phyloP scores from a whole-genome alignment of 2,329 filamentous ascomycete genomes.

The Pseudogymnoascus destructans region DNA sequence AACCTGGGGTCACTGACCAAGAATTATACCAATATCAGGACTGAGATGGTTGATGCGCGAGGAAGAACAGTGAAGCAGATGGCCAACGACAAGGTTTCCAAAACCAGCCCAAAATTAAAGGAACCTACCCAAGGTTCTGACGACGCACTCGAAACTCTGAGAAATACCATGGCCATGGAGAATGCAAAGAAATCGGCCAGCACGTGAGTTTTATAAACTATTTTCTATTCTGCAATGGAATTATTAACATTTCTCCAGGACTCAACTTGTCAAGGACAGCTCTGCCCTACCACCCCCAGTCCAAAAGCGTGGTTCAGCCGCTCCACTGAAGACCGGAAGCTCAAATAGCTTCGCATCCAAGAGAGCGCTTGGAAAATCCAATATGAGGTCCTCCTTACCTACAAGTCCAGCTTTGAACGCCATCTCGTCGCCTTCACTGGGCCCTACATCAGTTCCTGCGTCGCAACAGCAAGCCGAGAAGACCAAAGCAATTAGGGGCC shows the following conservation, averaged over 20 bases:
- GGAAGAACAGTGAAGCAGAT: not conserved
- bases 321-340: not conserved
- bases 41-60: not conserved
- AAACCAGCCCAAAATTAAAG: constrained; percentile 20
- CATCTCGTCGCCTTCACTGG: constrained; percentile 40
- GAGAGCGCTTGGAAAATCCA: constrained; percentile 16
- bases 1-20: constrained; percentile 12
- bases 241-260: constrained; percentile 25
- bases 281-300: constrained; percentile 16
- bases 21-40: not conserved
- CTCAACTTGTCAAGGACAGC: constrained; percentile 28
- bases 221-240: constrained; percentile 10
- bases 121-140: constrained; percentile 32
- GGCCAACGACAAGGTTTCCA: not conserved
- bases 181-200: constrained; percentile 35
- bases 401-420: constrained; percentile 43
- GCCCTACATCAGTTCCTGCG: constrained; percentile 36
- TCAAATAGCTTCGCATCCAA: constrained; percentile 11
- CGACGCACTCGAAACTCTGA: constrained; percentile 38
- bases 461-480: constrained; percentile 40
- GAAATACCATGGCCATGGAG: constrained; percentile 32
- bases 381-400: constrained; percentile 31
- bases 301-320: constrained; percentile 16
- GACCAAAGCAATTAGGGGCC: constrained; percentile 38
- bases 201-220: constrained; percentile 28